Conservation (phyloP, 2,329 filamentous ascomycete species). For the Diplodia corticola region DNA sequence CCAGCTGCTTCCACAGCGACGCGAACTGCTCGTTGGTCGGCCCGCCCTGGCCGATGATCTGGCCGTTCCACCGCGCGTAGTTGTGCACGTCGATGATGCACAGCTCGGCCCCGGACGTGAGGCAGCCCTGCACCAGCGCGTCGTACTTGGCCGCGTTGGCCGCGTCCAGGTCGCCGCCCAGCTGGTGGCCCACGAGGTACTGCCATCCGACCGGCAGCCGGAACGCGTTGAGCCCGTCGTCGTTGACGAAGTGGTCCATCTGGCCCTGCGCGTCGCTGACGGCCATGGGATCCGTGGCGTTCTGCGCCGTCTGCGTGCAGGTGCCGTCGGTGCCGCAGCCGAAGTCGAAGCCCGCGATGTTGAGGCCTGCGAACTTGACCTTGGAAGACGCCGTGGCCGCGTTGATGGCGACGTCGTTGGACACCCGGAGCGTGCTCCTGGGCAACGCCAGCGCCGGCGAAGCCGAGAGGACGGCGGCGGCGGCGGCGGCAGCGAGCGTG, state of each 20-base stretch:
- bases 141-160: conserved; percentile 56
- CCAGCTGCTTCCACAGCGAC: conserved; percentile 57
- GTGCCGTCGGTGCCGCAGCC: conserved; percentile 41
- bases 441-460: not conserved
- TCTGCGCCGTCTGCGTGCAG: conserved; percentile 27
- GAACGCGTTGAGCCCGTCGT: conserved; percentile 58
- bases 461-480: not conserved
- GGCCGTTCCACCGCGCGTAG: conserved; percentile 59
- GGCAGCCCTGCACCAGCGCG: conserved; percentile 57
- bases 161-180: conserved; percentile 53
- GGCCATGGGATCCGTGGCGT: conserved; percentile 28
- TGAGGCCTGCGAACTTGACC: conserved; percentile 40
- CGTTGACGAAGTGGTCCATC: conserved; percentile 58
- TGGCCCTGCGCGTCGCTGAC: conserved; percentile 46
- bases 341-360: conserved; percentile 53
- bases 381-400: conserved; percentile 12
- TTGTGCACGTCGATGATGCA: conserved; percentile 60
- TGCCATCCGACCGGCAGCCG: conserved; percentile 62
- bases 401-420: not conserved
- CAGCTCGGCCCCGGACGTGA: conserved; percentile 54
- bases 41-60: conserved; percentile 66
- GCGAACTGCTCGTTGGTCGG: conserved; percentile 61
- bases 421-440: not conserved
- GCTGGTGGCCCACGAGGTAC: conserved; percentile 55
- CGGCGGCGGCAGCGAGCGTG: not conserved